These are phyloP conservation scores for Krasilnikovozyma curviuscula DNA, from an alignment of 768 basidiomycete species.

Conservation along the genomic window DNA sequence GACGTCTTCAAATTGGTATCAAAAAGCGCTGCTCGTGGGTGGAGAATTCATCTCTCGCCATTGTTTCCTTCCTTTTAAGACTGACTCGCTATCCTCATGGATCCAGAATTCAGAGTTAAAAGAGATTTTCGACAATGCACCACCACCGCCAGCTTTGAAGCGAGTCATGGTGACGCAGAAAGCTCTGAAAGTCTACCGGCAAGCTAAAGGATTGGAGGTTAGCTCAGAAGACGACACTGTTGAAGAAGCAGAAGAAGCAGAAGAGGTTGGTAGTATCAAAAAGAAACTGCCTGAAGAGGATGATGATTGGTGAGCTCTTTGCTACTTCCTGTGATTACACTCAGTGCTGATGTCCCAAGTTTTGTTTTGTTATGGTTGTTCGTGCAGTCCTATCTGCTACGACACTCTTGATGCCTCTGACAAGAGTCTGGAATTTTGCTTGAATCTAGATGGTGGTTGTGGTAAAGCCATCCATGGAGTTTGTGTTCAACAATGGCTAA, in stretches of 20 bases:
- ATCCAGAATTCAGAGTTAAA: constrained; percentile 2
- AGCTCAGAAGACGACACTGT: constrained; percentile 1
- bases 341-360: neutral
- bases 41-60: too few species aligned
- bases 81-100: neutral
- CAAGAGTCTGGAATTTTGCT: neutral
- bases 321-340: too few species aligned
- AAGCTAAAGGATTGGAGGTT: neutral
- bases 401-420: neutral
- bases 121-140: neutral
- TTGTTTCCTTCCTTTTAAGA: neutral
- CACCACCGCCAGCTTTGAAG: neutral
- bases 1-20: neutral
- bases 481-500: neutral
- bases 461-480: constrained; percentile 4
- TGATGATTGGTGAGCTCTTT: constrained; percentile 5
- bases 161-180: neutral
- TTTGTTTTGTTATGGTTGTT: neutral
- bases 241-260: neutral
- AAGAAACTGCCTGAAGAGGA: constrained; percentile 4
- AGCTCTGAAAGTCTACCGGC: neutral
- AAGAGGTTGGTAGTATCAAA: neutral
- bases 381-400: constrained; percentile 7
- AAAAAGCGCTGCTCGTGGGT: neutral
- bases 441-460: neutral